Percentiles rank a stretch among this genome's conserved stretches.
Conservation (phyloP, 2,329 filamentous ascomycete species). For the Drechmeria coniospora region DNA sequence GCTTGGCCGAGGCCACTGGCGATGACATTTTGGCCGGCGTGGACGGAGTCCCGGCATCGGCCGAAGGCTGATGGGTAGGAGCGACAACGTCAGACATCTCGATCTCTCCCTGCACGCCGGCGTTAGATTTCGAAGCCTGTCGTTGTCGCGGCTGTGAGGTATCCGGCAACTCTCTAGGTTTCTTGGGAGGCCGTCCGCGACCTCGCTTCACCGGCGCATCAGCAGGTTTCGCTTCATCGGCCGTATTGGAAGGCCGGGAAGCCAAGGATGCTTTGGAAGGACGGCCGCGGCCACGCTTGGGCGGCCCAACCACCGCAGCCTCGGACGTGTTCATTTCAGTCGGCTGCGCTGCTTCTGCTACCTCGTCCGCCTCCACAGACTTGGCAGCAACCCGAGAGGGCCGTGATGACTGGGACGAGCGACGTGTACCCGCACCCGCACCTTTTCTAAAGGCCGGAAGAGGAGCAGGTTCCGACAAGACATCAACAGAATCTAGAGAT, state of each 20-base stretch:
- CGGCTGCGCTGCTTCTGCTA: no score
- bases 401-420: background rate
- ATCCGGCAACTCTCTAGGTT: background rate
- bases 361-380: constrained; percentile 2
- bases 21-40: constrained; percentile 28
- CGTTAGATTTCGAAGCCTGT: no score
- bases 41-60: constrained; percentile 19
- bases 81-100: no score
- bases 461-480: background rate
- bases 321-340: constrained; percentile 5
- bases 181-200: constrained; percentile 15
- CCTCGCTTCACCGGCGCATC: constrained; percentile 13
- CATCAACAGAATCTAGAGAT: constrained; percentile 2
- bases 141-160: background rate
- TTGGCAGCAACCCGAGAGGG: constrained; percentile 2
- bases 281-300: constrained; percentile 15
- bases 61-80: no score
- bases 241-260: constrained; percentile 9
- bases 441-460: background rate
- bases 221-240: constrained; percentile 8
- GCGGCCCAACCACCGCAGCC: no score
- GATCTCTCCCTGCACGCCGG: no score
- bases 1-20: constrained; percentile 32
- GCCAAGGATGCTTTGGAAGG: constrained; percentile 16
- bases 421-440: background rate